Evolutionary conservation across 1,284 basidiomycete genomes (phyloP).

Genomic region (Moesziomyces antarcticus): DNA sequence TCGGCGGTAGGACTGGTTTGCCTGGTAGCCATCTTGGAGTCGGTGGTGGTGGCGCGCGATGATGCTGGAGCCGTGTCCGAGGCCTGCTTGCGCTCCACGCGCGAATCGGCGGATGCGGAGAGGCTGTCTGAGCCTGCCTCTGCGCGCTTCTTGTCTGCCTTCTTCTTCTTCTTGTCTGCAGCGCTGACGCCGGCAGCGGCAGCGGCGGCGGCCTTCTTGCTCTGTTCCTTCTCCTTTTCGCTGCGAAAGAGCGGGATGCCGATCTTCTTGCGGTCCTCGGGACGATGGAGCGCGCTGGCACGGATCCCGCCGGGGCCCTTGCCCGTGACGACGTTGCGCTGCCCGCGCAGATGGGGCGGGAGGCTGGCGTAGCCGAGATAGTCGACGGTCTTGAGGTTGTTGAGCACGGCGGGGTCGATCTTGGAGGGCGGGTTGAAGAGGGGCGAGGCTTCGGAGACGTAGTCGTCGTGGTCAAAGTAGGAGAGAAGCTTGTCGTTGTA

Average conservation of each 20-base stretch:
- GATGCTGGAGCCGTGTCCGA: constrained; percentile 4
- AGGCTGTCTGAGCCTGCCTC: constrained; percentile 28
- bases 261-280: constrained; percentile 61
- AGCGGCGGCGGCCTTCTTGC: constrained; percentile 58
- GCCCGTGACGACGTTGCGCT: constrained; percentile 78
- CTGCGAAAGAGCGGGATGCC: constrained; percentile 81
- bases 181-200: constrained; percentile 25
- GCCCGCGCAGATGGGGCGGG: constrained; percentile 83
- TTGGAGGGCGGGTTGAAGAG: constrained; percentile 75
- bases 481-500: constrained; percentile 84
- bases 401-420: constrained; percentile 81
- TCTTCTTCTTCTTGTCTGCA: constrained; percentile 45
- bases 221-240: constrained; percentile 73
- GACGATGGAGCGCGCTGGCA: constrained; percentile 43
- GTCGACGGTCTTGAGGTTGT: constrained; percentile 84
- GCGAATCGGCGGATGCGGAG: constrained; percentile 18
- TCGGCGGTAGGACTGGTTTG: constrained; percentile 10
- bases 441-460: constrained; percentile 68
- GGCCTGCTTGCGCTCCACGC: constrained; percentile 9
- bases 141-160: constrained; percentile 28
- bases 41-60: background rate
- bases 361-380: constrained; percentile 86
- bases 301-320: constrained; percentile 49
- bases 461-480: constrained; percentile 72
- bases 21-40: constrained; percentile 12